Conservation (phyloP, 106 monocot genomes). For the Alisma plantagoaquatica region DNA sequence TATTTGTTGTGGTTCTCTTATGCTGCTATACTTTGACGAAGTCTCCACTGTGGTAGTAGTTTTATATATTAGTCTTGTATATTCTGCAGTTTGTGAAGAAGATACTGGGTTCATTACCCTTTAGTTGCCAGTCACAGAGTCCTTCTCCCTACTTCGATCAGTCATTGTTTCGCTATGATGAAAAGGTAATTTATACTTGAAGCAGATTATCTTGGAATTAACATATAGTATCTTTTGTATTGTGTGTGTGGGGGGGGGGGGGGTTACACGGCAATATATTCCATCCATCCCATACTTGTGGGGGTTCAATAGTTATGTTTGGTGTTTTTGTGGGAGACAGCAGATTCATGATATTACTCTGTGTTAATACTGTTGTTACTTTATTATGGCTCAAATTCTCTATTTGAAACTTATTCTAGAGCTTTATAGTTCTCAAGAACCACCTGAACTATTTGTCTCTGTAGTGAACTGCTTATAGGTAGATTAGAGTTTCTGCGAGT, state of each 20-base stretch:
- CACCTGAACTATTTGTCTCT: too few species aligned
- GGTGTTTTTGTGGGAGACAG: not conserved
- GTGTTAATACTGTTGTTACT: too few species aligned
- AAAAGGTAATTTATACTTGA: constrained; percentile 53
- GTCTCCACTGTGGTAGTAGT: too few species aligned
- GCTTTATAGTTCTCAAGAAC: too few species aligned
- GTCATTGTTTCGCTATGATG: constrained; percentile 97
- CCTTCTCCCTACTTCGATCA: constrained; percentile 99
- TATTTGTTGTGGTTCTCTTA: too few species aligned
- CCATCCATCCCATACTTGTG: not conserved
- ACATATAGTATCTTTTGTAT: not conserved
- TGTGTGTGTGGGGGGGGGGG: not conserved
- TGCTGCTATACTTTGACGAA: too few species aligned
- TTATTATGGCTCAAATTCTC: too few species aligned
- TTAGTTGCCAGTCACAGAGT: constrained; percentile 87
- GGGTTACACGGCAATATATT: not conserved
- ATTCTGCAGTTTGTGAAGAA: constrained; percentile 92
- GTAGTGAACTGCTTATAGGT: too few species aligned
- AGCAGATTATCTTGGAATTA: not conserved
- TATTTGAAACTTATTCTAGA: too few species aligned
- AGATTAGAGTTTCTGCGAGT: too few species aligned
- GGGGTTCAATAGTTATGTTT: not conserved
- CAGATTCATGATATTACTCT: too few species aligned
- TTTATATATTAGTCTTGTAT: too few species aligned
- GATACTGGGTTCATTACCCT: constrained; percentile 71